These are phyloP conservation scores for Oryza officinalis DNA, from an alignment of 176 grass and related monocot species.

Conservation along the genomic window DNA sequence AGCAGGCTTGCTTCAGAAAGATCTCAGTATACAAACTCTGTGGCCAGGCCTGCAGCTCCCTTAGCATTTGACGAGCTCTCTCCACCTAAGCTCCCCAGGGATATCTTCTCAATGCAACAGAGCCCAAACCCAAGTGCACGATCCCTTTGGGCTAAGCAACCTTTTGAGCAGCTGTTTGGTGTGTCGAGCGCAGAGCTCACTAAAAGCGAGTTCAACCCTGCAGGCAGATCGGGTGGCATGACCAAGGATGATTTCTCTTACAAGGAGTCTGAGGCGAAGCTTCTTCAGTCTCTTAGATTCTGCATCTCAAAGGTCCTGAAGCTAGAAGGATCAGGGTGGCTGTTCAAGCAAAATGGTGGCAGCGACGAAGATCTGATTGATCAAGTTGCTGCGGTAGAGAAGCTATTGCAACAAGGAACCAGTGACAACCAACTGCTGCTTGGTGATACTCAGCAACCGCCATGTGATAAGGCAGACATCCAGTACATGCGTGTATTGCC, in stretches of 20 bases:
- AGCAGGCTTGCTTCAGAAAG: constrained; percentile 70
- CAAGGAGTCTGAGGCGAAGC: constrained; percentile 68
- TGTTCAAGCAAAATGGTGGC: constrained; percentile 82
- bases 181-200: constrained; percentile 50
- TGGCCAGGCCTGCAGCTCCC: constrained; percentile 53
- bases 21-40: constrained; percentile 57
- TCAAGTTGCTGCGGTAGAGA: constrained; percentile 65
- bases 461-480: constrained; percentile 34
- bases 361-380: constrained; percentile 87
- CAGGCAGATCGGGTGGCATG: constrained; percentile 44
- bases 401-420: constrained; percentile 45
- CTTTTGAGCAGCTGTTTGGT: constrained; percentile 85
- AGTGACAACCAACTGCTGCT: constrained; percentile 36
- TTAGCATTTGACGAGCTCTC: constrained; percentile 72
- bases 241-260: constrained; percentile 63
- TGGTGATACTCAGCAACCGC: constrained; percentile 35
- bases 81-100: constrained; percentile 57
- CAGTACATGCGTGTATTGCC: constrained; percentile 43
- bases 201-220: constrained; percentile 41
- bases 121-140: constrained; percentile 56
- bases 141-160: constrained; percentile 96
- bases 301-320: constrained; percentile 80
- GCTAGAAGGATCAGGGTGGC: constrained; percentile 81
- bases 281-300: constrained; percentile 73
- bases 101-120: constrained; percentile 59